phyloP scores from a whole-genome alignment of 257 asterid species.

The Eucommia ulmoides region DNA sequence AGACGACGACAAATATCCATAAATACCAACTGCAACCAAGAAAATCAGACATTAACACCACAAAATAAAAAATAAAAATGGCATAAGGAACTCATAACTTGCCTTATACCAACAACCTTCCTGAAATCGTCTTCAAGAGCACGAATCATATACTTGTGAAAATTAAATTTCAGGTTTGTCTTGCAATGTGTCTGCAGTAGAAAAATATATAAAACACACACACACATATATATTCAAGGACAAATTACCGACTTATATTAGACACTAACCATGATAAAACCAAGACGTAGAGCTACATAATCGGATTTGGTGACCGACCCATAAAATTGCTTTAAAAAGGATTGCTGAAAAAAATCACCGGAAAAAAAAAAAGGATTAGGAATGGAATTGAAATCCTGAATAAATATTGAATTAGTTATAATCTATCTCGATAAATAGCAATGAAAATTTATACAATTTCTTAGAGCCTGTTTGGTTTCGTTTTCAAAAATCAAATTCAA shows the following conservation, averaged over 20 bases:
- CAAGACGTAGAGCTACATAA: constrained; percentile 74
- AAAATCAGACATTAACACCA: background rate
- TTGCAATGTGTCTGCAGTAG: constrained; percentile 67
- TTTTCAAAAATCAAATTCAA: too few relatives aligned
- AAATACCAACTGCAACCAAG: constrained; percentile 81
- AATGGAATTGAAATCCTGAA: constrained; percentile 7
- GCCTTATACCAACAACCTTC: constrained; percentile 94
- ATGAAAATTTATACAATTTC: too few relatives aligned
- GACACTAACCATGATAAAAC: constrained; percentile 66
- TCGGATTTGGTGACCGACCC: constrained; percentile 91
- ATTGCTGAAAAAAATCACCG: constrained; percentile 46
- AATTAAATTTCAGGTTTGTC: constrained; percentile 83
- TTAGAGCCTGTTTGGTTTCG: too few relatives aligned
- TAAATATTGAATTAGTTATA: too few relatives aligned
- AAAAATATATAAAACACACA: too few relatives aligned
- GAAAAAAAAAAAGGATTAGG: background rate
- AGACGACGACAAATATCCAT: constrained; percentile 83
- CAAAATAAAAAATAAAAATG: constrained; percentile 3
- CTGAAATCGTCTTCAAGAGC: constrained; percentile 93
- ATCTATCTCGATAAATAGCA: too few relatives aligned
- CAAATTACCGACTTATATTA: background rate
- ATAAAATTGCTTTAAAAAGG: constrained; percentile 80
- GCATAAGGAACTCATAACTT: constrained; percentile 12
- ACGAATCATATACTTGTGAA: constrained; percentile 95
- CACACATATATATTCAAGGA: constrained; percentile 12